Conservation (phyloP, 169 alveolate species). For the Miamiensis avidus region DNA sequence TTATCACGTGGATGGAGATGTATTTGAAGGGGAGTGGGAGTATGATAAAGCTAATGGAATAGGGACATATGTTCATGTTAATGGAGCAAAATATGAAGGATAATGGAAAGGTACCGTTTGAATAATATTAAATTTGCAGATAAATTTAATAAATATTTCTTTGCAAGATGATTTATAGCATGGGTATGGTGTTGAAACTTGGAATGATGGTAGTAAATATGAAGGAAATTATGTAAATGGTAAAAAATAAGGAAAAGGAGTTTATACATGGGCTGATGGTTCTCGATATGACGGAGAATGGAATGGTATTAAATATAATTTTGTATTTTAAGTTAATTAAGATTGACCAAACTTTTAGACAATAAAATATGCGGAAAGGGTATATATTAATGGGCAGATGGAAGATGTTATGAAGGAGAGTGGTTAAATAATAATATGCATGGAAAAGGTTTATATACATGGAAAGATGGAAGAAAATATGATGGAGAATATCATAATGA, state of each 20-base stretch:
- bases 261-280: constrained; percentile 72
- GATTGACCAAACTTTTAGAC: neutral
- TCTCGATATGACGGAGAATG: constrained; percentile 69
- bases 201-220: constrained; percentile 82
- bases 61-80: constrained; percentile 59
- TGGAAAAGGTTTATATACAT: constrained; percentile 74
- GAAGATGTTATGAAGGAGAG: constrained; percentile 50
- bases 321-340: neutral
- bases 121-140: too few relatives aligned
- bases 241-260: constrained; percentile 67
- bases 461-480: constrained; percentile 89
- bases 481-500: constrained; percentile 73
- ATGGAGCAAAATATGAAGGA: constrained; percentile 68
- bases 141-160: too few relatives aligned
- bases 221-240: constrained; percentile 67
- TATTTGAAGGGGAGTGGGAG: constrained; percentile 68
- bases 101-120: constrained; percentile 36
- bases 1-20: constrained; percentile 71
- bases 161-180: constrained; percentile 71
- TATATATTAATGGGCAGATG: constrained; percentile 56
- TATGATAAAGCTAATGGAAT: constrained; percentile 62
- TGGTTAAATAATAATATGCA: constrained; percentile 57
- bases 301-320: constrained; percentile 50
- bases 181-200: constrained; percentile 80
- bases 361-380: constrained; percentile 49